Evolutionary conservation across 305 asterid species (phyloP).

Genomic region (Fraxinus xanthoxyloides): DNA sequence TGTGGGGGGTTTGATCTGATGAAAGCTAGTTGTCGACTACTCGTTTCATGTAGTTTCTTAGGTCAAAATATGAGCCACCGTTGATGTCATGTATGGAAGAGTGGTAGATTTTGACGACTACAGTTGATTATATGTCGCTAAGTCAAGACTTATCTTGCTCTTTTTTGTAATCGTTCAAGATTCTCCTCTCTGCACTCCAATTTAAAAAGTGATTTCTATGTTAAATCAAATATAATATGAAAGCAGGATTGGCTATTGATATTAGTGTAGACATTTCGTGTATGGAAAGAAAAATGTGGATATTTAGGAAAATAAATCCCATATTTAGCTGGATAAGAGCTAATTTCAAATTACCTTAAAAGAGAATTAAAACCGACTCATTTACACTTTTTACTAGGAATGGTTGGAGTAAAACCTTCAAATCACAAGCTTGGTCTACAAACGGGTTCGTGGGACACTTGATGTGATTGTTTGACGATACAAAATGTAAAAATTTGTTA

Average conservation of each 20-base stretch:
- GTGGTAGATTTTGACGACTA: not conserved
- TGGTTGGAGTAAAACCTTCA: slow-evolving; percentile 7
- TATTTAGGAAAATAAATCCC: not conserved
- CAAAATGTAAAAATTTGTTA: not conserved
- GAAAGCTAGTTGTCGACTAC: not conserved
- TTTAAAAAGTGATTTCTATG: not conserved
- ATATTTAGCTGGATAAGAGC: not conserved
- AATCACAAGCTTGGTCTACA: not conserved
- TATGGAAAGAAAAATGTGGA: not conserved
- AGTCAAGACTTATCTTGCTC: not conserved
- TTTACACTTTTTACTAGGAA: not conserved
- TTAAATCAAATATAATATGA: not conserved
- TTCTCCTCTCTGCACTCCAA: not conserved
- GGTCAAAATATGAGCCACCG: not conserved
- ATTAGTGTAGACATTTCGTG: not conserved
- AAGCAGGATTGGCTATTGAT: not conserved
- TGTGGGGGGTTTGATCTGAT: not conserved
- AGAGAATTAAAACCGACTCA: not conserved
- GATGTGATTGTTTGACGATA: not conserved
- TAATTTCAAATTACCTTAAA: not conserved
- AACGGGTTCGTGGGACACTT: not conserved
- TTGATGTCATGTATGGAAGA: not conserved
- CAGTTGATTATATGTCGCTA: not conserved
- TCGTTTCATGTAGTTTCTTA: not conserved
- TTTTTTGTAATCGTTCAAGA: not conserved